Percentiles rank a stretch among this genome's conserved stretches.
Conservation (phyloP, 768 basidiomycete species). For the Fibroporia radiculosa region DNA sequence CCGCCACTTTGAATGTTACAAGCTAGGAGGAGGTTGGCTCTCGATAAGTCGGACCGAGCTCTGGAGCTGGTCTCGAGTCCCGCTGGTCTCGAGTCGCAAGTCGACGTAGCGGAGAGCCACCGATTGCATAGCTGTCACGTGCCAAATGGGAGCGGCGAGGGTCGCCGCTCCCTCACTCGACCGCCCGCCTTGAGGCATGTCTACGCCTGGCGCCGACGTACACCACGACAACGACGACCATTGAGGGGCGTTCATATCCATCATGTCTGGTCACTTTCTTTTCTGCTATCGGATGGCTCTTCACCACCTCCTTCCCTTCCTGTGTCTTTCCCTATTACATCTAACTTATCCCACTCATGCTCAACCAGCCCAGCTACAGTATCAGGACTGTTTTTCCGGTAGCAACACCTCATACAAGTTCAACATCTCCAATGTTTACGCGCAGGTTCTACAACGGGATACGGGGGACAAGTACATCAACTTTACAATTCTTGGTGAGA, state of each 20-base stretch:
- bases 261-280: conserved; percentile 5
- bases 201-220: not conserved
- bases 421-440: conserved; percentile 63
- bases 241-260: too few species aligned
- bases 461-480: conserved; percentile 44
- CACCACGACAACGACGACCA: not conserved
- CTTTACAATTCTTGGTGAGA: conserved; percentile 64
- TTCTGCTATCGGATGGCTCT: conserved; percentile 11
- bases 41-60: too few species aligned
- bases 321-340: conserved; percentile 11
- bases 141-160: too few species aligned
- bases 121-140: too few species aligned
- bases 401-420: conserved; percentile 46
- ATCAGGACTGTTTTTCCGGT: conserved; percentile 61
- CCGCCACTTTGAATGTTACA: too few species aligned
- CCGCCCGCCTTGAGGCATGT: conserved; percentile 3
- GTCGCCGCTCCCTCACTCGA: too few species aligned
- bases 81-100: too few species aligned
- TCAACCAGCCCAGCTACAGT: conserved; percentile 56
- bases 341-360: conserved; percentile 15
- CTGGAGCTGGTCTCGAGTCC: too few species aligned
- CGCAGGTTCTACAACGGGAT: conserved; percentile 46
- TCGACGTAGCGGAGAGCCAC: too few species aligned
- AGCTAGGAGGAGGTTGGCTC: too few species aligned
- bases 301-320: conserved; percentile 10